Evolutionary conservation across 768 basidiomycete species (phyloP), one percentile per base, ranked within the genome.

Genomic region (Kwoniella dendrophila): DNA sequence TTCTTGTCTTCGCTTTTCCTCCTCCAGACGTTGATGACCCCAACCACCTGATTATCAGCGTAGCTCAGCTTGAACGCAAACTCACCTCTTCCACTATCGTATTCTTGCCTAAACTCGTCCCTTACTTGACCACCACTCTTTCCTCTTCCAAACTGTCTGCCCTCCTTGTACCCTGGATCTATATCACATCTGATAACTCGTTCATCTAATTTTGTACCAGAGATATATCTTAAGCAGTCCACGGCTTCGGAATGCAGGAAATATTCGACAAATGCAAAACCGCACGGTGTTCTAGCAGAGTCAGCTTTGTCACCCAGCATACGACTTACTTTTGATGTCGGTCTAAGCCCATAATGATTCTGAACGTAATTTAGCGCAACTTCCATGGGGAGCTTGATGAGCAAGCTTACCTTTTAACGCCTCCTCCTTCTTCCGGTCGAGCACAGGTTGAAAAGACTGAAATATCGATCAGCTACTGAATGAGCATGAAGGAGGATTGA

Each of bases 191-290:
- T 89, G 66, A 99, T 95, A 70, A 99, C 91, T 33, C 96, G 89
- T 80, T 99, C 96, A 80, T 99, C 96, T 22, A 99, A 86, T 82
- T 98, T 98, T 34, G 94, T 93, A n/a, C 95, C 96, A 52, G 90
- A 92, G 71, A 98, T 86, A 78, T 96, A 94, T 49, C 89, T 87
- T 85, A 98, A 87, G 64, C 89, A 88, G 41, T 92, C 90, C 40
- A 96, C 83, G 18, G 96, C 95, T 79, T 98, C 94, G 4, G 87
- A 83, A 73, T 97, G 92, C 10, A 91, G 91, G 77, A 97, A 98
- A 77, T 90, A 99, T 63, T 80, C 79, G 34, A 80, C 79, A 49
- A 80, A 80, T 26, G 78, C 78, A 66, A 80, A 80, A 3, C 79
- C 79, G 61, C 79, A 80, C 1, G 79, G 79, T 14, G 79, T 79